Conservation (phyloP, 495 filamentous ascomycete species). For the Antarctomyces pellizariae region DNA sequence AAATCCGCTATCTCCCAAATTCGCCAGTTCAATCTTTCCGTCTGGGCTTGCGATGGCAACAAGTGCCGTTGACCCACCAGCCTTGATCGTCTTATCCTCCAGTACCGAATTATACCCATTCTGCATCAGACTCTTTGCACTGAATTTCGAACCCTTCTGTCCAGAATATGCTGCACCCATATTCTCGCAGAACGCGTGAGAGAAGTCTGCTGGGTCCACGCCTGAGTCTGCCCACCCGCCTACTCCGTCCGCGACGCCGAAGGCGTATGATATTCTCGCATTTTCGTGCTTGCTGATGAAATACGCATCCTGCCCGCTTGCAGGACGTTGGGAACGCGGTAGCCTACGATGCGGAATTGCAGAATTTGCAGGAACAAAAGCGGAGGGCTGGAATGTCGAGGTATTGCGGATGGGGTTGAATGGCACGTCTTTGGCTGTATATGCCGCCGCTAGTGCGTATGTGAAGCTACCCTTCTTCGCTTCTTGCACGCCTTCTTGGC, state of each 20-base stretch:
- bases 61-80: constrained; percentile 77
- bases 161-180: constrained; percentile 55
- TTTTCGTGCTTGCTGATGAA: constrained; percentile 53
- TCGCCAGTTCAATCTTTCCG: constrained; percentile 66
- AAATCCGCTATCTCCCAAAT: constrained; percentile 95
- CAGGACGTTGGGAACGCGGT: constrained; percentile 34
- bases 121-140: constrained; percentile 52
- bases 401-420: constrained; percentile 48
- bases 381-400: constrained; percentile 52
- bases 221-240: constrained; percentile 83
- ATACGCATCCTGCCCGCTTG: constrained; percentile 86
- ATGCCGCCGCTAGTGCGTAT: constrained; percentile 44
- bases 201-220: constrained; percentile 85
- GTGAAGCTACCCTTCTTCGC: too few relatives aligned
- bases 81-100: constrained; percentile 42
- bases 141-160: too few relatives aligned
- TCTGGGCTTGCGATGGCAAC: constrained; percentile 46
- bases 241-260: constrained; percentile 85
- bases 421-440: constrained; percentile 51
- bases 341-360: too few relatives aligned
- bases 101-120: constrained; percentile 61
- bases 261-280: constrained; percentile 35
- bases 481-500: too few relatives aligned
- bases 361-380: constrained; percentile 28
- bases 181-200: constrained; percentile 77